Evolutionary conservation across 202 grass and related monocot species (phyloP), one percentile per base, ranked within the genome.

Genomic region (Carex sylvatica): DNA sequence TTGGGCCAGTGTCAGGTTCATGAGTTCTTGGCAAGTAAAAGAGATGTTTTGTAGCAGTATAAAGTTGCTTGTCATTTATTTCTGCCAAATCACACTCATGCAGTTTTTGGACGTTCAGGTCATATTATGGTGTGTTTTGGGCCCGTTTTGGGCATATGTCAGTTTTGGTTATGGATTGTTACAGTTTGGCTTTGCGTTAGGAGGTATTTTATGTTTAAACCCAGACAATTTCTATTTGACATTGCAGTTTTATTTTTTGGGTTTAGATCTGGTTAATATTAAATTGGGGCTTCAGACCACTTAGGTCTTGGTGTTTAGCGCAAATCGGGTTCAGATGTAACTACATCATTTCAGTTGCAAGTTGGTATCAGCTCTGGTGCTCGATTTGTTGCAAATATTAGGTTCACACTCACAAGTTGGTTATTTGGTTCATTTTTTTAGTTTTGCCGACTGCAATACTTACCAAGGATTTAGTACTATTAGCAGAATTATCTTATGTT

Each of bases 381-480:
- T 49, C 2, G 10, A 72, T 10, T 72, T 72, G 9, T 47, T 72
- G 69, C 42, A 71, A 42, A 51, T 40, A 22, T 24, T 49, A 72
- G 11, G 3, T 49, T 47, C 6, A 6, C 0, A 23, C 26, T 47
- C 19, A 49, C 44, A 51, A 24, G 38, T 71, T 55, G 49, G 72
- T 75, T 42, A 42, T 55, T 31, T 56, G 51, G 51, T 76, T 76
- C 24, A 24, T 30, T 26, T 74, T 74, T 74, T 74, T 28, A 30
- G 24, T 54, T 77, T 11, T 77, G 24, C 53, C 16, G 9, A 36
- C 52, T 77, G 28, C 52, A 77, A 20, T 0, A 20, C 23, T 33
- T 35, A 35, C 30, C 74, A 59, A 38, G 53, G 49, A 75, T 55
- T 53, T 75, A 26, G 49, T 55, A 9, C 47, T 35, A 35, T n/a